phyloP scores from a whole-genome alignment of 495 filamentous ascomycete species.

The Hyaloscypha variabilis region DNA sequence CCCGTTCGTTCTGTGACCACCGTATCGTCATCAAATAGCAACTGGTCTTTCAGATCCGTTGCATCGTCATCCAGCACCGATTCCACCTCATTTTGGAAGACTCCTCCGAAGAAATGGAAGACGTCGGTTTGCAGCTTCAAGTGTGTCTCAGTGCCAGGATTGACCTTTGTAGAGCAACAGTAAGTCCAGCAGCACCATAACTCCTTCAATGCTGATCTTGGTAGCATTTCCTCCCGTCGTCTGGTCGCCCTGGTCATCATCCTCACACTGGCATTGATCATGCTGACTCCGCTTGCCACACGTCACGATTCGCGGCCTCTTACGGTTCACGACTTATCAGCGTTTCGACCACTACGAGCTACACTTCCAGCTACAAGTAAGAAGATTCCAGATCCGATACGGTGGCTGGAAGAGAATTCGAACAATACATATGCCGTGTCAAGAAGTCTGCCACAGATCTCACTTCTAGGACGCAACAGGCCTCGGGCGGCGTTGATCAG shows the following conservation, averaged over 20 bases:
- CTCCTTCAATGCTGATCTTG: neutral
- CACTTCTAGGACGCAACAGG: neutral
- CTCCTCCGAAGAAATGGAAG: constrained; percentile 32
- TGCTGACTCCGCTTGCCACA: neutral
- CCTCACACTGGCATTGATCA: neutral
- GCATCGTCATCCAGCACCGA: constrained; percentile 32
- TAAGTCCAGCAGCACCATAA: neutral
- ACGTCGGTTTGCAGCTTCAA: neutral
- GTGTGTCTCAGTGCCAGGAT: neutral
- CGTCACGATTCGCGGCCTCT: neutral
- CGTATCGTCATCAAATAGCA: constrained; percentile 31
- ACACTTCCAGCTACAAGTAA: constrained; percentile 21
- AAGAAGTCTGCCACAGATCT: neutral
- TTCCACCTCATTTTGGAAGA: constrained; percentile 33
- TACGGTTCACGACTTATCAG: constrained; percentile 7
- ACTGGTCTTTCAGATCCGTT: constrained; percentile 32
- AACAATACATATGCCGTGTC: constrained; percentile 37
- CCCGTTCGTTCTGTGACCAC: constrained; percentile 18
- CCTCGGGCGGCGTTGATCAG: constrained; percentile 75
- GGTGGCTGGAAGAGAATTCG: constrained; percentile 41
- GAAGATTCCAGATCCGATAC: constrained; percentile 34
- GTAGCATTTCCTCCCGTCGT: neutral
- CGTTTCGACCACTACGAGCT: constrained; percentile 34
- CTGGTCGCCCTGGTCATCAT: neutral
- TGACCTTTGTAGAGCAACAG: neutral